Conservation (phyloP, 108 stramenopile genomes). For the Discostella stelligeroides region DNA sequence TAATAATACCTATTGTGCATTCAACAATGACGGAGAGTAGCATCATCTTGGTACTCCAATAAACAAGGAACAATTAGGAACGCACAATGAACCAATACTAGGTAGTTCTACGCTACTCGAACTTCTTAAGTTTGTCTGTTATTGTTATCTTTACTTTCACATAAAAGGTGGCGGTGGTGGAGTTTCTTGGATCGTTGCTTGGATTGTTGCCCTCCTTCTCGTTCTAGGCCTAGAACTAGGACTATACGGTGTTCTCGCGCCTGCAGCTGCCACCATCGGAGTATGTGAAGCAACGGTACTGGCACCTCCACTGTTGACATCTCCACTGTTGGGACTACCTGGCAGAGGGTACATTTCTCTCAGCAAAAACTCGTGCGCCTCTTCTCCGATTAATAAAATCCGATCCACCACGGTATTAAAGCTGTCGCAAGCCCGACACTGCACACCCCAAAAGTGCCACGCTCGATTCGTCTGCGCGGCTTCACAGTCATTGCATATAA, state of each 20-base stretch:
- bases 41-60: no score
- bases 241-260: neutral
- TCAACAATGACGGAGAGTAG: no score
- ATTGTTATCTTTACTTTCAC: neutral
- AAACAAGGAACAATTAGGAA: no score
- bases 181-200: no score
- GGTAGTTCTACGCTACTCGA: no score
- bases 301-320: neutral
- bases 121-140: no score
- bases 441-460: slow-evolving; percentile 87
- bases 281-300: no score
- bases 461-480: slow-evolving; percentile 55
- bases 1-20: no score
- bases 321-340: neutral
- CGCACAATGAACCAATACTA: no score
- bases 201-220: slow-evolving; percentile 10
- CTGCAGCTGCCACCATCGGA: neutral
- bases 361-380: slow-evolving; percentile 76
- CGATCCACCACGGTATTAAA: slow-evolving; percentile 85
- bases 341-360: neutral
- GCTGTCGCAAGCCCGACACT: slow-evolving; percentile 67
- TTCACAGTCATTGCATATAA: slow-evolving; percentile 87
- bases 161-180: slow-evolving; percentile 7
- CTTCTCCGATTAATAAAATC: slow-evolving; percentile 74
- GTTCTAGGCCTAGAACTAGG: neutral